Evolutionary conservation across 2,329 filamentous ascomycete genomes (phyloP), one percentile per base, ranked within the genome.

Genomic region (Claviceps sp.): DNA sequence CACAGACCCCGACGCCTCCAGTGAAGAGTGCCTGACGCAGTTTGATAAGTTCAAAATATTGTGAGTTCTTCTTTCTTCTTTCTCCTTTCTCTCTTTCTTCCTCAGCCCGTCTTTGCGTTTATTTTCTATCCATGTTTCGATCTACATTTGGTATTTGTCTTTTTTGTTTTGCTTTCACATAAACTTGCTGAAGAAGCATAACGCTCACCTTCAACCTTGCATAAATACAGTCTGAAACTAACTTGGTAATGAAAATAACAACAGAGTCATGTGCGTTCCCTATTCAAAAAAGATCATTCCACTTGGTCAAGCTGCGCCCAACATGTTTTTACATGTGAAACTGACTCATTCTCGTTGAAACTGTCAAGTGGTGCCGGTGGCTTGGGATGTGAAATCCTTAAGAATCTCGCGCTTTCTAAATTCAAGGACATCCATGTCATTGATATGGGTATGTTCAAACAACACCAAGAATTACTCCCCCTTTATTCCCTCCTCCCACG

Each of bases 401-500:
- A 98, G 73, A 89, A 98, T 63, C 77, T 98, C 37, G 93, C 93
- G 43, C 77, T 98, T 50, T 96, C 91, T 2, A 89, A 90, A 30
- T 98, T 98, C 73, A 94, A 87, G 68, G 82, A 95, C 62, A 96
- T 98, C 59, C 89, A 98, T 72, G 93, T 98, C 54, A 97, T 98
- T 61, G 93, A 98, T 70, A 98, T 98, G 93, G 88, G 86, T 85
- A 70, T 54, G 75, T 64, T n/a, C 24, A 43, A 43, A 43, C 16
- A 22, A 14, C 18, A 47, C n/a, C 30, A 3, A 22, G 9, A 24
- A 34, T 0, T 11, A 11, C 9, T 4, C 1, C n/a, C 2, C 38
- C 18, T 22, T 22, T 22, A 2, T 13, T 22, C 13, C 18, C 2
- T 22, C n/a, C 41, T 16, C 13, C 8, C 42, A 11, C 16, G 26